phyloP scores from a whole-genome alignment of 176 grass and related monocot genomes.

The Hsuehochloa calcarea region DNA sequence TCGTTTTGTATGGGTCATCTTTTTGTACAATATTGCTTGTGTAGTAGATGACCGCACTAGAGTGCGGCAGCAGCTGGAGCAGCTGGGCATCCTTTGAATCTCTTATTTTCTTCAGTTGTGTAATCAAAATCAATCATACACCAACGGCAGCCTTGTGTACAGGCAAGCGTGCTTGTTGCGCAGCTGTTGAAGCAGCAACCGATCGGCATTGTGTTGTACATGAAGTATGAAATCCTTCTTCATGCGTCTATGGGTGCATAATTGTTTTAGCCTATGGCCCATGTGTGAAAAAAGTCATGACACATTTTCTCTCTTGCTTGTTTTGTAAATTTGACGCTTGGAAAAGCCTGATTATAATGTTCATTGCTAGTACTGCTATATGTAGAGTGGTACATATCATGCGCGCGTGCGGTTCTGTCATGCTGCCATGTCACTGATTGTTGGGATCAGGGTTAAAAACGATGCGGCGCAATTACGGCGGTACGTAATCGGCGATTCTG shows the following conservation, averaged over 20 bases:
- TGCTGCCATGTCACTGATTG: neutral
- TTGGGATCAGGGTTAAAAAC: too few species aligned
- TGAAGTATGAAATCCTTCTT: conserved; percentile 20
- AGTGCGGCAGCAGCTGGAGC: neutral
- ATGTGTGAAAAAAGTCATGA: neutral
- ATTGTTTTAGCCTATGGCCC: conserved; percentile 45
- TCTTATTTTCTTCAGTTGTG: conserved; percentile 4
- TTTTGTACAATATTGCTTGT: conserved; percentile 47
- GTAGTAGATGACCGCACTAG: conserved; percentile 31
- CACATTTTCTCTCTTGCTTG: neutral
- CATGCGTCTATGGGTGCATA: conserved; percentile 38
- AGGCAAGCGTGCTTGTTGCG: conserved; percentile 11
- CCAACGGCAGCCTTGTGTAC: conserved; percentile 18
- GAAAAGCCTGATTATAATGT: neutral
- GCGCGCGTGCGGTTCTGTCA: neutral
- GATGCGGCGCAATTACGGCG: too few species aligned
- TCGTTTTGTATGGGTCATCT: conserved; percentile 9
- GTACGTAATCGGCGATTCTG: too few species aligned
- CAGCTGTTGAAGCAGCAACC: conserved; percentile 12
- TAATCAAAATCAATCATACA: conserved; percentile 29
- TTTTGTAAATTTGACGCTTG: neutral
- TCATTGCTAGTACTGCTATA: neutral
- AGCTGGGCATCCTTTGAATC: neutral
- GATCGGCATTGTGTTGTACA: conserved; percentile 30
- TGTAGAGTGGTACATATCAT: neutral